These are phyloP conservation scores for Salvia rosmarinus DNA, from an alignment of 257 asterid genomes.

Conservation along the genomic window DNA sequence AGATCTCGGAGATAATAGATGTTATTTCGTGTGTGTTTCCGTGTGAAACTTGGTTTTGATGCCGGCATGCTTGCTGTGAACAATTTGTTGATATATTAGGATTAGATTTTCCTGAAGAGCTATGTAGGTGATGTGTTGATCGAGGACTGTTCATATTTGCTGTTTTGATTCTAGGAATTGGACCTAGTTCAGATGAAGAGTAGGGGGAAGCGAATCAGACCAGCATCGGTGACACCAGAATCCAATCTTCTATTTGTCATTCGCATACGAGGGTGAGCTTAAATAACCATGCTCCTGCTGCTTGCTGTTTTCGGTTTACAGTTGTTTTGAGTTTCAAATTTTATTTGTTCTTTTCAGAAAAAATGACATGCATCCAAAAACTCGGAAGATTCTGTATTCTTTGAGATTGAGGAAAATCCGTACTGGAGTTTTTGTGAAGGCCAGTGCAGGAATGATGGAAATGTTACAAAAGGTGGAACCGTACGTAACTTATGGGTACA, in stretches of 20 bases:
- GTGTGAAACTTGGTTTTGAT: conserved; percentile 1
- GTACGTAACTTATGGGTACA: conserved; percentile 89
- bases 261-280: conserved; percentile 83
- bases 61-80: not conserved
- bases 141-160: not conserved
- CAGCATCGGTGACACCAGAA: conserved; percentile 37
- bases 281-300: not conserved
- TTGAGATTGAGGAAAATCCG: conserved; percentile 71
- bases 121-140: not conserved
- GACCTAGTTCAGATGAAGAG: conserved; percentile 81
- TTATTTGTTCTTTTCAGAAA: conserved; percentile 53
- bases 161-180: conserved; percentile 58
- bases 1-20: not conserved
- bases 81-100: not conserved
- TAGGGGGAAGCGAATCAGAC: conserved; percentile 61
- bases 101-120: not conserved
- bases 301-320: not conserved
- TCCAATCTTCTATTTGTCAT: conserved; percentile 75
- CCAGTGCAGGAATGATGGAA: conserved; percentile 57
- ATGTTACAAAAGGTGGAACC: conserved; percentile 83
- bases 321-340: not conserved
- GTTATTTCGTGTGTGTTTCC: not conserved
- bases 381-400: conserved; percentile 66
- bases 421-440: conserved; percentile 82
- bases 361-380: conserved; percentile 77